Conservation (phyloP, 768 basidiomycete species). For the Rhizopogon salebrosus region DNA sequence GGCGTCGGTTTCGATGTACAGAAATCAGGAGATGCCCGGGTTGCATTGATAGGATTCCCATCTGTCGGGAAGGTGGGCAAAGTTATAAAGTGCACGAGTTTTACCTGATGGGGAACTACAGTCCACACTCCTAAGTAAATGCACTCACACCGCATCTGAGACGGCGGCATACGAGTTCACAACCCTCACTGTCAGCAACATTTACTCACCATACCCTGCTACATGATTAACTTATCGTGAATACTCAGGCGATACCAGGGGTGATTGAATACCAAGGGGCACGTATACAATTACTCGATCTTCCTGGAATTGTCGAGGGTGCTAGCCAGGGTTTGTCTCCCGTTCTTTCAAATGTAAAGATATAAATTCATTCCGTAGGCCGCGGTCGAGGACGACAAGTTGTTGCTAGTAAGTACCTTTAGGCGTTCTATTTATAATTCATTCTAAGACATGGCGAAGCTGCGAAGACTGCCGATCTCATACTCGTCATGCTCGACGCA, state of each 20-base stretch:
- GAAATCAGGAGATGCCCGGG: constrained; percentile 83
- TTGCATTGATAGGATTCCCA: constrained; percentile 92
- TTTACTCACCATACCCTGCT: background rate
- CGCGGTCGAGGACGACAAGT: constrained; percentile 95
- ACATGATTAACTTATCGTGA: background rate
- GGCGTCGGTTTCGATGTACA: constrained; percentile 89
- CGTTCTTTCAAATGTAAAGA: background rate
- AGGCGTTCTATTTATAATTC: background rate
- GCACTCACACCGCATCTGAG: constrained; percentile 86
- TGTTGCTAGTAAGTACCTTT: constrained; percentile 62
- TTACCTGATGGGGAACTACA: constrained; percentile 27
- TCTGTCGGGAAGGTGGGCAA: constrained; percentile 78
- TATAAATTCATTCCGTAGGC: constrained; percentile 19
- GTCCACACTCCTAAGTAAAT: constrained; percentile 89
- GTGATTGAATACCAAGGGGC: constrained; percentile 95
- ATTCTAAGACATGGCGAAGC: constrained; percentile 32
- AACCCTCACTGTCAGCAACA: constrained; percentile 64
- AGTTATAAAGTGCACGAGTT: background rate
- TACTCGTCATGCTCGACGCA: constrained; percentile 88
- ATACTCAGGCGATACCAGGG: constrained; percentile 83
- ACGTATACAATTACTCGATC: constrained; percentile 89
- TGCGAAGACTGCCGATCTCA: constrained; percentile 90
- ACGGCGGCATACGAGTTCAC: constrained; percentile 95
- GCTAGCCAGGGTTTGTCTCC: constrained; percentile 61
- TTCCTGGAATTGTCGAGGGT: constrained; percentile 94